Base-by-base conservation (phyloP, 192 early-diverging fungal genomes). In the Coemansia sp. region DNA sequence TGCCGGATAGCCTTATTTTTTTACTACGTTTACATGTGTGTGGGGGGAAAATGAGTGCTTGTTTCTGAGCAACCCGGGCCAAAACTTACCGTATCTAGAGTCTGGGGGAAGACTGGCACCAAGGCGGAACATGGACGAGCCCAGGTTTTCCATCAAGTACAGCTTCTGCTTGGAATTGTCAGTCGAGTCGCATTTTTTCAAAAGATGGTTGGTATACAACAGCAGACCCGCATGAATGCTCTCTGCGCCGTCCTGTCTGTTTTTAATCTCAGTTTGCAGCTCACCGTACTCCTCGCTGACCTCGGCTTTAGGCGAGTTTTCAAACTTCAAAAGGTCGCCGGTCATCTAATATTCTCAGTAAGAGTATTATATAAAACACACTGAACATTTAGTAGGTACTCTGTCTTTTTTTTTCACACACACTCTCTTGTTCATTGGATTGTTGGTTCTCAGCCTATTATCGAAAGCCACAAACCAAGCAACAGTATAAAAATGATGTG, bases 201-300 rank as follows among this genome's bases (percentile, higher is more conserved):
- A 86, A 70, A 87, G 59, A 55, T 81, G 81, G 66, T 64, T 78
- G 36, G 64, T 71, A 66, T 87, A 88, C 34, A 76, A 37, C 18
- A 81, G 61, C 48, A 89, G 78, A 7, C 89, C 85, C 5, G 83
- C 72, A 54, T 86, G 75, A 11, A 94, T 81, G 58, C 86, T 83
- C 58, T 94, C 91, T 41, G 88, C 87, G 41, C 87, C 88, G 11
- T 86, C 73, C 32, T 87, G 79, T 35, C 90, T 82, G 53, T 74
- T 64, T 35, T 92, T 90, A 18, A 93, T 94, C 48, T 93, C 91
- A 14, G 84, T 67, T 75, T 94, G 87, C 52, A 96, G 79, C 11
- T 87, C 77, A 65, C 89, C 90, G 78, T 96, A 95, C 57, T 97
- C 94, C 20, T 95, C 94, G 65, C 87, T 86, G 34, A 89, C 89